phyloP scores from a whole-genome alignment of 345 rosid species.

The Erucastrum elatum region DNA sequence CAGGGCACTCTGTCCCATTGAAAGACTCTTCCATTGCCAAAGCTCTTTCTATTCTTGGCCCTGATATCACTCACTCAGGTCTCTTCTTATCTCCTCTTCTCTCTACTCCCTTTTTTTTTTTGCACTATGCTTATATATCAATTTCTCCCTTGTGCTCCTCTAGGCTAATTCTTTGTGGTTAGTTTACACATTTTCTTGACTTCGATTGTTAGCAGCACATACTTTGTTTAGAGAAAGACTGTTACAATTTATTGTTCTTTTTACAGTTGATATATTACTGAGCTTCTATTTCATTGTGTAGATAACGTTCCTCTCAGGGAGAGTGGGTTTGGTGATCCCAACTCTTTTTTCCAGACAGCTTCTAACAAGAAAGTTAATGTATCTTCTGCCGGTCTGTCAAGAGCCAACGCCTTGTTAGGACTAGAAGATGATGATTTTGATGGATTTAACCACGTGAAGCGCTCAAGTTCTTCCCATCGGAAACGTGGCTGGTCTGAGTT shows the following conservation, averaged over 20 bases:
- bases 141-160: background rate
- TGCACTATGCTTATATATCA: background rate
- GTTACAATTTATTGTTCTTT: background rate
- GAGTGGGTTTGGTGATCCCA: conserved; percentile 36
- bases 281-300: conserved; percentile 33
- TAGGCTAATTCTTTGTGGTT: background rate
- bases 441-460: conserved; percentile 42
- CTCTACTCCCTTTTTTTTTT: background rate
- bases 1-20: conserved; percentile 57
- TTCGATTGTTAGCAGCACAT: background rate
- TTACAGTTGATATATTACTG: conserved; percentile 6
- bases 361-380: conserved; percentile 67
- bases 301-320: conserved; percentile 39
- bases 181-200: background rate
- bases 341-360: conserved; percentile 69
- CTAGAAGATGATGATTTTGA: conserved; percentile 49
- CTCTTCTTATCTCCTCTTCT: background rate
- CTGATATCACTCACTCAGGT: conserved; percentile 39
- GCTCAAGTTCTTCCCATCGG: conserved; percentile 24
- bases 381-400: conserved; percentile 67
- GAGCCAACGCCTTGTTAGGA: conserved; percentile 74
- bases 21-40: conserved; percentile 65
- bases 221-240: background rate
- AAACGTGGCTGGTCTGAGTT: conserved; percentile 27
- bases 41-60: conserved; percentile 59